phyloP scores from a whole-genome alignment of 805 yeast genomes.

The Kregervanrija delftensis region DNA sequence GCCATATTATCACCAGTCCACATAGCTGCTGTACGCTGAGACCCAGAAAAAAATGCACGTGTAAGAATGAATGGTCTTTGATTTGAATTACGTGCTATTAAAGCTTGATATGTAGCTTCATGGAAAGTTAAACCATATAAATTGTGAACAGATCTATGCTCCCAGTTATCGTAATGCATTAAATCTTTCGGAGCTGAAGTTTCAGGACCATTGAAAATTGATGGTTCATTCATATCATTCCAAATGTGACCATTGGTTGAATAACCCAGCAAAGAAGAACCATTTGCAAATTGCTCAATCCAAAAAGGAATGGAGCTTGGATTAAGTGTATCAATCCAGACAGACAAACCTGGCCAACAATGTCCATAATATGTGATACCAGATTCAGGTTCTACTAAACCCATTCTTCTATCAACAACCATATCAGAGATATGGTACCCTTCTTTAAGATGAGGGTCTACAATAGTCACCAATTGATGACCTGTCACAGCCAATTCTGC shows the following conservation, averaged over 20 bases:
- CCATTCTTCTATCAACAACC: conserved; percentile 41
- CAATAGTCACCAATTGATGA: conserved; percentile 73
- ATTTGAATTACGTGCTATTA: conserved; percentile 41
- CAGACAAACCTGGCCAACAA: conserved; percentile 97
- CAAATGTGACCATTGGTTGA: conserved; percentile 73
- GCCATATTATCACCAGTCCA: conserved; percentile 99
- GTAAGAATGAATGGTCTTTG: conserved; percentile 85
- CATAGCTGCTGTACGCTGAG: conserved; percentile 85
- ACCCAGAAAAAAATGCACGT: conserved; percentile 82
- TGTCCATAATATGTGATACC: conserved; percentile 57
- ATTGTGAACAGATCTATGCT: conserved; percentile 89
- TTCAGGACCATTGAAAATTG: conserved; percentile 92
- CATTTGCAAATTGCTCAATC: conserved; percentile 44
- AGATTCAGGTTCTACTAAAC: conserved; percentile 40
- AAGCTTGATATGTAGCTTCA: conserved; percentile 68
- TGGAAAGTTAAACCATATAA: conserved; percentile 74
- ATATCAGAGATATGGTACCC: conserved; percentile 59
- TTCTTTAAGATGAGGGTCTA: conserved; percentile 86
- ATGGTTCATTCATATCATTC: conserved; percentile 99
- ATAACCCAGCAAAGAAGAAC: conserved; percentile 36
- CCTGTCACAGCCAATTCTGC: conserved; percentile 59
- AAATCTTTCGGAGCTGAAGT: conserved; percentile 81
- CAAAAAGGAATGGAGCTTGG: conserved; percentile 57
- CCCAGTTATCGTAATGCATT: conserved; percentile 74
- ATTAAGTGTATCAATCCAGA: conserved; percentile 85